Base-by-base conservation (phyloP, 306 rosid species). In the Cucumis melo region DNA sequence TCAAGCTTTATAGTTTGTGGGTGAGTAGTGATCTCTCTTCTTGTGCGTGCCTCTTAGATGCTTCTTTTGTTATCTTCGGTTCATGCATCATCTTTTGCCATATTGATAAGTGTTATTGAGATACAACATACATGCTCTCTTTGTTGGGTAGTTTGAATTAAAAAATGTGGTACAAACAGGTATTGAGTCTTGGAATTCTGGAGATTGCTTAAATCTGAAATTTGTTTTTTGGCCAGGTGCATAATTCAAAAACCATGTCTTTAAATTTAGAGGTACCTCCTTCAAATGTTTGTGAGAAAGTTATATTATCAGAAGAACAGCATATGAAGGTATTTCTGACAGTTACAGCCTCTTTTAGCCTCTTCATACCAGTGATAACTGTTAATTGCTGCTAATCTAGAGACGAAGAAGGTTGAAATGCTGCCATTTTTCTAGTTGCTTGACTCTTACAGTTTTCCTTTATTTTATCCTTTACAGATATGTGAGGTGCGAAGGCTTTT, bases 401-500 rank as follows among this genome's bases (percentile, higher is more conserved):
- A 78, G 29, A 53, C 66, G 70, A 68, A 17, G 68, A 67, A 36
- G 20, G 38, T 38, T 70, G 77, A 77, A 42, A 42, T 68, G 68
- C 51, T 50, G 66, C 78, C 29, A 32, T 42, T 78, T 51, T 7
- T 27, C 72, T 75, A 70, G 58, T 70, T 46, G 21, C 41, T 70
- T 7, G 27, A 70, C 75, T 46, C 8, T 44, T 70, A 48, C 23
- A 46, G 56, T 23, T 70, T 32, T 32, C 36, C 5, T 32, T 27
- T 21, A 51, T 36, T 76, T 59, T 46, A 41, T 78, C 82, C 38
- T 51, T 78, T 85, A 73, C 87, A 94, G 98, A 75, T 94, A 68
- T 78, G 80, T n/a, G 97, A 94, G 85, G 85, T 94, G 80, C 89
- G 87, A 74, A 87, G 74, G 87, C 79, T 89, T 82, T 73, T 91